phyloP scores from a whole-genome alignment of 2,329 filamentous ascomycete genomes.

The Aureobasidium uvarum region DNA sequence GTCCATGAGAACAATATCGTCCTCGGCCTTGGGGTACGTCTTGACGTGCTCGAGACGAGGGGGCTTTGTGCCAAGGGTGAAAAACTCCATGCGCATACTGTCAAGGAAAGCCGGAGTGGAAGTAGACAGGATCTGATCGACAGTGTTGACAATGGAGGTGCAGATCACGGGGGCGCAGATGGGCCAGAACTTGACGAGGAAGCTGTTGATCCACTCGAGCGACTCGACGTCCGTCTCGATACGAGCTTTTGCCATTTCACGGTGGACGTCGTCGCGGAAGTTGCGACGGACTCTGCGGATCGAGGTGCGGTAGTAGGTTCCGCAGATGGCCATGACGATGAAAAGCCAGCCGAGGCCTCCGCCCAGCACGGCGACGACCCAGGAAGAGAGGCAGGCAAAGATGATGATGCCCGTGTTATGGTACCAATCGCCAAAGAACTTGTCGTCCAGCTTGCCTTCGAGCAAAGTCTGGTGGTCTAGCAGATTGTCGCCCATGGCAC shows the following conservation, averaged over 20 bases:
- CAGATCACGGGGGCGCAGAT: slow-evolving; percentile 95
- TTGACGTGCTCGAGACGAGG: slow-evolving; percentile 97
- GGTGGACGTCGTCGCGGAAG: slow-evolving; percentile 88
- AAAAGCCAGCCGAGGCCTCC: slow-evolving; percentile 92
- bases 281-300: slow-evolving; percentile 90
- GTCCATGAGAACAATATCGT: slow-evolving; percentile 97
- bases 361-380: slow-evolving; percentile 84
- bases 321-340: slow-evolving; percentile 86
- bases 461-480: slow-evolving; percentile 86
- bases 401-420: slow-evolving; percentile 93
- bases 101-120: slow-evolving; percentile 91
- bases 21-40: slow-evolving; percentile 92
- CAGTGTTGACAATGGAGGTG: slow-evolving; percentile 85
- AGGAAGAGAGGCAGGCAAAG: slow-evolving; percentile 87
- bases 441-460: slow-evolving; percentile 80
- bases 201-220: slow-evolving; percentile 98
- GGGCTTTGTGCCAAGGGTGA: slow-evolving; percentile 91
- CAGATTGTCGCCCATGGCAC: slow-evolving; percentile 53
- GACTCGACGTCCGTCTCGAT: slow-evolving; percentile 90
- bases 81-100: slow-evolving; percentile 88
- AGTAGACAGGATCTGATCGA: slow-evolving; percentile 92
- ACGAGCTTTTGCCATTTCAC: slow-evolving; percentile 81
- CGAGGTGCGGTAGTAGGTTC: slow-evolving; percentile 95
- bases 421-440: slow-evolving; percentile 97
- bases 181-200: slow-evolving; percentile 98